Base-by-base conservation (phyloP, 805 yeast genomes). In the Priceomyces carsonii region DNA sequence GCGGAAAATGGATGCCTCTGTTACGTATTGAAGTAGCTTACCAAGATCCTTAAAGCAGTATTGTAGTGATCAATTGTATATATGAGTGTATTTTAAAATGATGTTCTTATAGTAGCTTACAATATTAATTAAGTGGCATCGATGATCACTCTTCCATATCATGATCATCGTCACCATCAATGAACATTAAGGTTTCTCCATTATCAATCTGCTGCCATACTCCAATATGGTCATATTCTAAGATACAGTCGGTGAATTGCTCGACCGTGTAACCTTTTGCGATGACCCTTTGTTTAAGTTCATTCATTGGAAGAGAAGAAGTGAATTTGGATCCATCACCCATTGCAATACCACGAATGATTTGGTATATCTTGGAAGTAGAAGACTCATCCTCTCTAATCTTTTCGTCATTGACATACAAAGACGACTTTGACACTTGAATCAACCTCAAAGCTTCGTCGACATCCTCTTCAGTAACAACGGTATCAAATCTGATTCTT, bases 371-470 rank as follows among this genome's bases (percentile, higher is more conserved):
- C 55, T 75, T 79, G 8, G 95, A 76, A 4, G 79, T 71, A 6
- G 80, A 73, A 34, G 85, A 75, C 35, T 76, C 74, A 50, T 86
- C 95, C 43, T 79, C 86, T 26, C 69, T 61, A 18, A 63, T 66
- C 33, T 66, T 66, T 42, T 65, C 69, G 30, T 71, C 77, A 26
- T 75, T 78, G 28, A 75, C 70, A 44, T 76, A 75, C 50, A 91
- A 71, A 6, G 96, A 84, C 39, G 84, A 80, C 61, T 90, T 86
- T n/a, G 96, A 87, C 9, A 86, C 95, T 49, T 82, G 82, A 38
- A 82, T 71, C 47, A 93, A 73, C 53, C 99, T 77, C 52, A 93
- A 68, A 0, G 99, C 96, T 65, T 93, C 99, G 53, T 93, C 98
- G 26, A 93, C 96, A 61, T 93, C 98, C 39, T 78, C 85, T 27